A percentile compares a stretch with the other conserved stretches of the same genome.
phyloP scores from a whole-genome alignment of 768 basidiomycete species.

The Cystofilobasidium bisporidii region DNA sequence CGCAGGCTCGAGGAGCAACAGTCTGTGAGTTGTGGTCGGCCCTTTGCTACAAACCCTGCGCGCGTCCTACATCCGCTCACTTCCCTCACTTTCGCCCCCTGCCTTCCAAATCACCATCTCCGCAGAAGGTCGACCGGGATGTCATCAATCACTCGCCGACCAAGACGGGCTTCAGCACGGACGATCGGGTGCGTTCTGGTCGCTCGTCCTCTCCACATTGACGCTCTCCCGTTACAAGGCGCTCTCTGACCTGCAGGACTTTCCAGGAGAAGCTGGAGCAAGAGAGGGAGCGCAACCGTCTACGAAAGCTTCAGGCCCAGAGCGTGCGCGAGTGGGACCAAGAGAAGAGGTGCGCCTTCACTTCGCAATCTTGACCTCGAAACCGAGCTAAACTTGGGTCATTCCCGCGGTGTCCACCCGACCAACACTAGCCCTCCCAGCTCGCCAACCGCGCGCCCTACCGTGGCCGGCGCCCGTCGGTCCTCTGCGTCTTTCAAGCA shows the following conservation, averaged over 20 bases:
- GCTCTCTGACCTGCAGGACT: too few relatives aligned
- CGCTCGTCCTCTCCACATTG: not conserved
- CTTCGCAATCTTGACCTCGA: too few relatives aligned
- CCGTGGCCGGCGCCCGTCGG: too few relatives aligned
- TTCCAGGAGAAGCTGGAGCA: not conserved
- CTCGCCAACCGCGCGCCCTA: too few relatives aligned
- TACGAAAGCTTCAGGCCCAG: not conserved
- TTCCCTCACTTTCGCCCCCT: not conserved
- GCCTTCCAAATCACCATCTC: not conserved
- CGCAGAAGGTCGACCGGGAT: slow-evolving; percentile 1
- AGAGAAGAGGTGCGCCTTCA: not conserved
- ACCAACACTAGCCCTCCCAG: too few relatives aligned
- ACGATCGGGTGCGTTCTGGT: not conserved
- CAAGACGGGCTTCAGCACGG: not conserved
- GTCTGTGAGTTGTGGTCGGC: too few relatives aligned
- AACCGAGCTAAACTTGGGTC: too few relatives aligned
- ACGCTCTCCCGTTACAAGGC: not conserved
- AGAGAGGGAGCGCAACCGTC: not conserved
- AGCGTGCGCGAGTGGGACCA: not conserved
- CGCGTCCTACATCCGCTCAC: too few relatives aligned
- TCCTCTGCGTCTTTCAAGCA: too few relatives aligned
- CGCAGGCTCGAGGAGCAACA: not conserved
- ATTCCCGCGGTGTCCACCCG: too few relatives aligned
- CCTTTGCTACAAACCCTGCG: too few relatives aligned
- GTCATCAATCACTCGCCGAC: not conserved